phyloP scores from a whole-genome alignment of 345 rosid species.

The Eucalyptus albens region DNA sequence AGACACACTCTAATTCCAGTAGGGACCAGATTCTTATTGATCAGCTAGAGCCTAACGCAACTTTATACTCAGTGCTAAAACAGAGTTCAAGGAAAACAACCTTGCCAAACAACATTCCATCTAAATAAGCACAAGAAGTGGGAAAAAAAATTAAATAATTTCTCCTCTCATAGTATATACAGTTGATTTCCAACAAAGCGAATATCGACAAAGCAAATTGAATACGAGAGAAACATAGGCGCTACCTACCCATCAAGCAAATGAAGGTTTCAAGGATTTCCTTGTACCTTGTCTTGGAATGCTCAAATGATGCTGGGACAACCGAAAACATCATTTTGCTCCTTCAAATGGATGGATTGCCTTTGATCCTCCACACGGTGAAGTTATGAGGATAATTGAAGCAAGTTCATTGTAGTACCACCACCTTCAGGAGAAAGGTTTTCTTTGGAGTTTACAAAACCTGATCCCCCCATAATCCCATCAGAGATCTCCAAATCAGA shows the following conservation, averaged over 20 bases:
- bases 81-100: neutral
- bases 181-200: neutral
- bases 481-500: constrained; percentile 8
- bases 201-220: neutral
- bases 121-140: neutral
- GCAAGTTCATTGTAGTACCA: too few species aligned
- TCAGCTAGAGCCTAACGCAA: neutral
- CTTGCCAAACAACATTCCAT: neutral
- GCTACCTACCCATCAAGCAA: too few species aligned
- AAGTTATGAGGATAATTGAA: too few species aligned
- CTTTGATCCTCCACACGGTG: too few species aligned
- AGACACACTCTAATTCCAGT: neutral
- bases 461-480: constrained; percentile 11
- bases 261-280: too few species aligned
- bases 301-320: too few species aligned
- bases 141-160: neutral
- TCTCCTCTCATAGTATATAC: neutral
- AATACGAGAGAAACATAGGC: neutral
- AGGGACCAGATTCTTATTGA: neutral
- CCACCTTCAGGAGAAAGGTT: too few species aligned
- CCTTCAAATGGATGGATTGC: too few species aligned
- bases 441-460: constrained; percentile 2
- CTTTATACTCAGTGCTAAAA: neutral
- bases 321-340: too few species aligned
- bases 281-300: too few species aligned